Percentiles rank a stretch among this genome's conserved stretches.
phyloP scores from a whole-genome alignment of 2,329 filamentous ascomycete genomes.

The Ophiostoma montium region DNA sequence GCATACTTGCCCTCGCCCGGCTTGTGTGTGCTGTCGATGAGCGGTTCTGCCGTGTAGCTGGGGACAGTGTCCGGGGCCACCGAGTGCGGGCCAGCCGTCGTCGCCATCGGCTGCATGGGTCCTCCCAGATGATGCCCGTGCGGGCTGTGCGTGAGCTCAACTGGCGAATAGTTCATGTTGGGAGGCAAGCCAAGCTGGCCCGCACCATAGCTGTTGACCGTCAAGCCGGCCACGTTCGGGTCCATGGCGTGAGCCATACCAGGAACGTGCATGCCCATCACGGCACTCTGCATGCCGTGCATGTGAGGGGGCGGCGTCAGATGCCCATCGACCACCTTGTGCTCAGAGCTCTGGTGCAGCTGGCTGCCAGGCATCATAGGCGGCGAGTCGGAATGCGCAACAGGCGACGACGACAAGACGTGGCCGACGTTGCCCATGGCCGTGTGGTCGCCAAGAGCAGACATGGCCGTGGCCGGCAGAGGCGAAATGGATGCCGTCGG shows the following conservation, averaged over 20 bases:
- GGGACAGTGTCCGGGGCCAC: neutral
- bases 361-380: slow-evolving; percentile 12
- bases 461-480: neutral
- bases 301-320: slow-evolving; percentile 20
- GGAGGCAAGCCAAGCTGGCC: neutral
- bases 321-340: slow-evolving; percentile 19
- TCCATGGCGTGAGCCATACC: neutral
- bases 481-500: neutral
- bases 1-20: neutral
- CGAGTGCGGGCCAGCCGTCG: neutral
- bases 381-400: neutral
- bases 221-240: neutral
- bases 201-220: neutral
- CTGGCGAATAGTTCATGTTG: neutral
- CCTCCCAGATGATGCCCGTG: neutral
- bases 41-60: neutral
- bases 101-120: neutral
- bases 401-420: neutral
- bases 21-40: neutral
- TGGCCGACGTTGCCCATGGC: neutral
- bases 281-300: neutral
- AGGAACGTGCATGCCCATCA: slow-evolving; percentile 6
- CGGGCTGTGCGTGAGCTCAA: neutral
- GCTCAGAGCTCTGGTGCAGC: slow-evolving; percentile 43
- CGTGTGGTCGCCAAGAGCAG: neutral